phyloP scores from a whole-genome alignment of 257 asterid genomes.

The Penstemon davidsonii region DNA sequence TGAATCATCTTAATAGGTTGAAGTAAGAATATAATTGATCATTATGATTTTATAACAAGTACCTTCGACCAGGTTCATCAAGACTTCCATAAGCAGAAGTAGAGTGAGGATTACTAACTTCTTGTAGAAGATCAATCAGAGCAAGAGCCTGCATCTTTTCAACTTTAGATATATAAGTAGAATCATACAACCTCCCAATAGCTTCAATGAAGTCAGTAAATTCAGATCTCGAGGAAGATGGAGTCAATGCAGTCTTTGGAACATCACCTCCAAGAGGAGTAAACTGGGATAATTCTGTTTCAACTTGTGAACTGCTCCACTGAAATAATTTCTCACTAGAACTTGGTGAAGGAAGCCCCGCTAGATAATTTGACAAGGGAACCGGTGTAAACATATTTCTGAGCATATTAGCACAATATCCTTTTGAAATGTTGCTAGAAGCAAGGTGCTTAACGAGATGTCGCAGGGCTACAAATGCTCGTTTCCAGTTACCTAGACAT shows the following conservation, averaged over 20 bases:
- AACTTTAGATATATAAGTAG: slow-evolving; percentile 42
- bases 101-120: slow-evolving; percentile 56
- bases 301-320: slow-evolving; percentile 66
- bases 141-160: slow-evolving; percentile 82
- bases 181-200: slow-evolving; percentile 51
- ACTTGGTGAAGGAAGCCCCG: slow-evolving; percentile 53
- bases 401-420: slow-evolving; percentile 35
- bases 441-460: slow-evolving; percentile 61
- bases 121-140: slow-evolving; percentile 69
- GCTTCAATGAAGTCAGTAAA: slow-evolving; percentile 57
- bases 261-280: slow-evolving; percentile 44
- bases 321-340: slow-evolving; percentile 56
- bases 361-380: slow-evolving; percentile 77
- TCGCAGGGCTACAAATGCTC: slow-evolving; percentile 74
- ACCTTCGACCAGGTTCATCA: slow-evolving; percentile 97
- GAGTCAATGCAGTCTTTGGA: slow-evolving; percentile 35
- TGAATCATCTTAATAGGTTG: slow-evolving; percentile 13
- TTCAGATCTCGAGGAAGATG: slow-evolving; percentile 57
- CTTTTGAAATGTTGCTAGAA: slow-evolving; percentile 39
- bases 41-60: slow-evolving; percentile 4
- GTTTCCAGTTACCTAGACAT: slow-evolving; percentile 81
- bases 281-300: slow-evolving; percentile 43
- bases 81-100: slow-evolving; percentile 86
- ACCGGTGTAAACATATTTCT: slow-evolving; percentile 49
- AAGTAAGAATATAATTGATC: slow-evolving; percentile 10